Base-by-base conservation (phyloP, 495 filamentous ascomycete species). In the Talaromyces borbonicus region DNA sequence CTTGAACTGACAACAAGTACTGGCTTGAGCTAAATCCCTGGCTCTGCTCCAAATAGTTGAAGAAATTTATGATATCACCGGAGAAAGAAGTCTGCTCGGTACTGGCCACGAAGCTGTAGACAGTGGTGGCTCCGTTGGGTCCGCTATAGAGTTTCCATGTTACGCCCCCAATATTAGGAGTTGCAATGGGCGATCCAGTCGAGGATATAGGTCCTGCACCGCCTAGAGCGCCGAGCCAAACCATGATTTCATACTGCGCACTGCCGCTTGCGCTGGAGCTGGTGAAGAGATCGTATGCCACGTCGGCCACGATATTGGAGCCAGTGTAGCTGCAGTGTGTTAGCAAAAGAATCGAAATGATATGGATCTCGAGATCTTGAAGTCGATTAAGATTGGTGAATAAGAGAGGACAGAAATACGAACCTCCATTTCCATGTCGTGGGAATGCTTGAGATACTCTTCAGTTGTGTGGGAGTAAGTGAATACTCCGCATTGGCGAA, bases 221-320 rank as follows among this genome's bases (percentile, higher is more conserved):
- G 25, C 78, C 79, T 47, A 75, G 58, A 22, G 74, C 73, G 3
- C 63, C 78, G 18, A 84, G 71, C 81, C 81, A 85, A 53, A 85
- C 67, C 81, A 85, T 85, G 57, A 85, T 69, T 59, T 85, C 81
- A 57, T 81, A 83, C 53, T 77, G 66, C 23, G 66, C 58, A 27
- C 54, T 54, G 18, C 68, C 68, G 42, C 55, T 55, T 8, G 72
- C 52, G 15, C 65, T 67, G 18, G 71, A 63, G 14, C 66, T 65
- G 31, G 73, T 69, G 63, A 81, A 85, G 48, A 83, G 61, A 54
- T 84, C 80, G 56, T 84, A 84, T 18, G 79, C 62, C 16, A 84
- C 80, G 52, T 84, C 67, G 18, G 77, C 75, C n/a, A 79, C 70
- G 31, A 80, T 59, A 43, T 54, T 51, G 35, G 55, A 69, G 27